Percentiles rank a stretch among this genome's conserved stretches.
phyloP scores from a whole-genome alignment of 116 monocot genomes.

The Iris pallida region DNA sequence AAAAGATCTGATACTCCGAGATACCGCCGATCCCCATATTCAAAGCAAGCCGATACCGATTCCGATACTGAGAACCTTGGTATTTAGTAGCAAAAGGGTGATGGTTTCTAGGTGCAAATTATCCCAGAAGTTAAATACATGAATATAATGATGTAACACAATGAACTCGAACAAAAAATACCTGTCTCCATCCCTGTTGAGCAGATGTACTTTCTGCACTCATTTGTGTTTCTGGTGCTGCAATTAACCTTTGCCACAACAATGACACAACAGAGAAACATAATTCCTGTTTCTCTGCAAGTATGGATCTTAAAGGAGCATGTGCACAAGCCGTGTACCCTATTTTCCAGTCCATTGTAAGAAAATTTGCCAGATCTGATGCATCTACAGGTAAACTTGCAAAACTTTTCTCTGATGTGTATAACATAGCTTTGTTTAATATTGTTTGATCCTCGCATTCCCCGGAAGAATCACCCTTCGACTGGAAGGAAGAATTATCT shows the following conservation, averaged over 20 bases:
- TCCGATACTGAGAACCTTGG: too few relatives aligned
- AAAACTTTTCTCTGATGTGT: slow-evolving; percentile 52
- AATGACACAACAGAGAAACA: slow-evolving; percentile 96
- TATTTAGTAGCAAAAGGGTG: too few relatives aligned
- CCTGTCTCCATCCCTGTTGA: slow-evolving; percentile 98
- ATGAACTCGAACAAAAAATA: slow-evolving; percentile 13
- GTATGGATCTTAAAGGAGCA: slow-evolving; percentile 66
- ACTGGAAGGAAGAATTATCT: slow-evolving; percentile 21
- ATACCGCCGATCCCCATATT: too few relatives aligned
- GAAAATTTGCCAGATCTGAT: slow-evolving; percentile 91
- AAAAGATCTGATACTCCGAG: too few relatives aligned
- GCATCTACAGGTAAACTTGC: slow-evolving; percentile 70
- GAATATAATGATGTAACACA: not conserved
- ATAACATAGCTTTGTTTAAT: slow-evolving; percentile 29
- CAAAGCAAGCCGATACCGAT: too few relatives aligned
- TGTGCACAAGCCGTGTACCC: slow-evolving; percentile 60
- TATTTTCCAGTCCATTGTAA: slow-evolving; percentile 74
- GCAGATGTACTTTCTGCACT: slow-evolving; percentile 92
- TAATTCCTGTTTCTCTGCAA: slow-evolving; percentile 81
- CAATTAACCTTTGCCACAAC: slow-evolving; percentile 89
- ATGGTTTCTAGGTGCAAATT: too few relatives aligned
- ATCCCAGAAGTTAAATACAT: not conserved
- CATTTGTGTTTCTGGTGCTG: slow-evolving; percentile 90
- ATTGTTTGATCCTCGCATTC: slow-evolving; percentile 25
- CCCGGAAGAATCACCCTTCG: slow-evolving; percentile 23